Percentiles rank a stretch among this genome's conserved stretches.
These are phyloP conservation scores for Murraya paniculata DNA, from an alignment of 345 rosid species.

Conservation along the genomic window DNA sequence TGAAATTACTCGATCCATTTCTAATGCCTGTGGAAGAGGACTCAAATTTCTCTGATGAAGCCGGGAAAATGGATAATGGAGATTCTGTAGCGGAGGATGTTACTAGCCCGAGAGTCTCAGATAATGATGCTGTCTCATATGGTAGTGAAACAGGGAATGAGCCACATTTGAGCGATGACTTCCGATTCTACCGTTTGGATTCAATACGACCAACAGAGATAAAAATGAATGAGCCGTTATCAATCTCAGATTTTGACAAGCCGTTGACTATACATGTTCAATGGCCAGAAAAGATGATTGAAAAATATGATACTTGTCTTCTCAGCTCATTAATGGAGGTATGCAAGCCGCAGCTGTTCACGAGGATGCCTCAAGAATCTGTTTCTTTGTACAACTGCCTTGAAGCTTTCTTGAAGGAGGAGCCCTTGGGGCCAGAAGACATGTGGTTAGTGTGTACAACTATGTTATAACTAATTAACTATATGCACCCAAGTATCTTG, in stretches of 20 bases:
- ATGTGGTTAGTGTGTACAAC: constrained; percentile 55
- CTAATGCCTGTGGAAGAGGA: constrained; percentile 34
- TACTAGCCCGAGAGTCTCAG: constrained; percentile 24
- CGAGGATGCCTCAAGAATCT: constrained; percentile 50
- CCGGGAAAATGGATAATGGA: constrained; percentile 23
- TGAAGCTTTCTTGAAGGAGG: constrained; percentile 71
- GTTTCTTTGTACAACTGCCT: constrained; percentile 61
- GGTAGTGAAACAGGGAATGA: constrained; percentile 33
- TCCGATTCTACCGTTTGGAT: constrained; percentile 31
- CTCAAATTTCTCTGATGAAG: constrained; percentile 32
- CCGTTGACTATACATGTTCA: constrained; percentile 31
- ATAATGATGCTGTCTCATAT: constrained; percentile 27
- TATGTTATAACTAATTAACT: neutral
- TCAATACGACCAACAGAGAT: constrained; percentile 3
- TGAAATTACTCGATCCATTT: constrained; percentile 50
- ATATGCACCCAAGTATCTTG: neutral
- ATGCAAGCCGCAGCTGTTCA: constrained; percentile 40
- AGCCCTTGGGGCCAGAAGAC: constrained; percentile 76
- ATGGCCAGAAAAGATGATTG: constrained; percentile 50
- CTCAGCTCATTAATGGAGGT: constrained; percentile 51
- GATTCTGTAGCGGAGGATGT: constrained; percentile 39
- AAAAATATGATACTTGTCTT: constrained; percentile 39
- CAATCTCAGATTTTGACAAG: constrained; percentile 18
- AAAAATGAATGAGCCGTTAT: constrained; percentile 33
- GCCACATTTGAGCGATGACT: constrained; percentile 21